Evolutionary conservation across 306 rosid species (phyloP), one percentile per base, ranked within the genome.

Genomic region (Ziziphus jujuba): DNA sequence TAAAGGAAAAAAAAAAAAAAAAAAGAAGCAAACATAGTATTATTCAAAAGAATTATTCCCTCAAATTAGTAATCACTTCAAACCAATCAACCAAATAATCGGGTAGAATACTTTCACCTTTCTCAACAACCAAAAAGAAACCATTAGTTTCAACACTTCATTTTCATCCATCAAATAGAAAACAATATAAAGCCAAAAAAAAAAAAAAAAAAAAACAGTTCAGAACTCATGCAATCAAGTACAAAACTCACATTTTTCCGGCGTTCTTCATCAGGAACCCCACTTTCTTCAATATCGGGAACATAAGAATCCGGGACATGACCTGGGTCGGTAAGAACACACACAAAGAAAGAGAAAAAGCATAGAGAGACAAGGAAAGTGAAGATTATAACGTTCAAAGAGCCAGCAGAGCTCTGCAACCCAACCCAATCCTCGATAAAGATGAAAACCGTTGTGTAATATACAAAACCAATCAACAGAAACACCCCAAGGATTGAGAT

Each of bases 251-350:
- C 98, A 80, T 80, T 76, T 76, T 74, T 75, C 61, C 76, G 50
- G 51, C 63, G 28, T 66, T 69, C 82, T 44, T 73, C 77, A 79
- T 77, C 81, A 9, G 82, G 36, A 34, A 45, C 34, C 17, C 53
- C 47, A 45, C n/a, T 58, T 51, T 74, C 75, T 80, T 87, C 98
- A 73, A 87, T 76, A 77, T 92, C 98, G 15, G 98, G 98, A 59
- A 73, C 67, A 67, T 85, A 87, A 28, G 96, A 85, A 82, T 92
- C 69, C 10, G 98, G 90, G 24, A 84, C 82, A 8, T 72, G 67
- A 50, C 98, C 98, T 17, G 98, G 95, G 69, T 89, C 92, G 24
- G 79, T 79, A 55, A 92, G 76, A 75, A 92, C 92, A 72, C 95
- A 85, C 5, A 70, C 66, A 36, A 72, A 74, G 87, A 92, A 89